Base-by-base conservation (phyloP, 805 yeast species). In the Nakazawaea populi region DNA sequence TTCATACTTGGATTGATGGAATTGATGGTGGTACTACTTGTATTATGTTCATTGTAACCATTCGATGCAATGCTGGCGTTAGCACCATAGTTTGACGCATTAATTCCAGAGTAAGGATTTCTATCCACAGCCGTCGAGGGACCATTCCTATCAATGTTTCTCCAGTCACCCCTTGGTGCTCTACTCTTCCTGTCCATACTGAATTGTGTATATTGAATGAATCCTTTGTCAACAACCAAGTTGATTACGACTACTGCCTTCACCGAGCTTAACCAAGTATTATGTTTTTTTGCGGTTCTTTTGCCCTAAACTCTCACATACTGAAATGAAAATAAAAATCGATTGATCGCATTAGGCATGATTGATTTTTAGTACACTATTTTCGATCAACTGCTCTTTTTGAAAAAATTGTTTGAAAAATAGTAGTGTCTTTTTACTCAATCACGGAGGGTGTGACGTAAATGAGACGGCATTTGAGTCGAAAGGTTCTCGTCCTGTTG, bases 111-210 rank as follows among this genome's bases (percentile, higher is more conserved):
- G 32, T 49, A 49, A 1, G 52, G 52, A 34, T 49, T 49, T n/a
- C 24, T 29, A 29, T 35, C 40, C 29, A 32, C 27, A 14, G 31
- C 43, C 31, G 18, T 11, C 8, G 43, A 11, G n/a, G 18, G 40
- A 10, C 18, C 43, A 24, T 27, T 40, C 10, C 18, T 40, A 9
- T 40, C 30, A 5, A 40, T 24, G 43, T 35, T 42, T 14, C 47
- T n/a, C 55, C 55, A 53, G 28, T 47, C 54, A n/a, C 55, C 54
- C 32, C 44, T 47, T 35, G 54, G 55, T 11, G 46, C 54, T 40
- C 55, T 51, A 42, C 55, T 53, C 48, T 53, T 53, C 31, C 55
- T 42, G 14, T 49, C 48, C 24, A 27, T 14, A 10, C 32, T 32
- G 18, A 32, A 34, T 10, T 34, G 9, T 9, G 12, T 34, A 12